Conservation (phyloP, 345 rosid genomes). For the Alliaria petiolata region DNA sequence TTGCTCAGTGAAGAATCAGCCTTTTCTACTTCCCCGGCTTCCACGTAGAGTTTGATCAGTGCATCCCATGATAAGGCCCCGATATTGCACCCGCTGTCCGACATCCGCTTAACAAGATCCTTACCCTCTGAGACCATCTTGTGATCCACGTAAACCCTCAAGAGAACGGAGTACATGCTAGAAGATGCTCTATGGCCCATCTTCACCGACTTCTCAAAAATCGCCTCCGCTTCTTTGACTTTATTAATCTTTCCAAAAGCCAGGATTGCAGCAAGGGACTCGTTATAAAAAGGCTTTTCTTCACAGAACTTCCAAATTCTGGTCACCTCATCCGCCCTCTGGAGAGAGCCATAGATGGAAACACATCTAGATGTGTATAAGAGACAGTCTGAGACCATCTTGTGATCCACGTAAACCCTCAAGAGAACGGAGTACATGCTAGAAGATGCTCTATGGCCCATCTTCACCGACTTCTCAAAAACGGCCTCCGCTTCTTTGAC, state of each 20-base stretch:
- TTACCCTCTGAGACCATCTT: slow-evolving; percentile 75
- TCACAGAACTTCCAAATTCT: slow-evolving; percentile 87
- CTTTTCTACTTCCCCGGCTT: slow-evolving; percentile 76
- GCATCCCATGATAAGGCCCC: slow-evolving; percentile 81
- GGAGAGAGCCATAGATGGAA: slow-evolving; percentile 67
- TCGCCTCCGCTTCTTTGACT: slow-evolving; percentile 75
- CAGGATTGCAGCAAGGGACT: slow-evolving; percentile 59
- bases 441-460: slow-evolving; percentile 41
- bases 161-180: slow-evolving; percentile 45
- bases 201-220: slow-evolving; percentile 44
- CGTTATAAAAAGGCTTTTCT: slow-evolving; percentile 40
- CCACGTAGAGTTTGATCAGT: slow-evolving; percentile 68
- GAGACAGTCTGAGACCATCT: slow-evolving; percentile 42
- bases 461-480: slow-evolving; percentile 43
- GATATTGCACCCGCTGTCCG: slow-evolving; percentile 52
- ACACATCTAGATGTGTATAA: slow-evolving; percentile 31
- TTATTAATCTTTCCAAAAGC: slow-evolving; percentile 77
- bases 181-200: slow-evolving; percentile 43
- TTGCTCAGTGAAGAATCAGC: slow-evolving; percentile 66
- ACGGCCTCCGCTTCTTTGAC: slow-evolving; percentile 77
- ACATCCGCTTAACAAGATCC: slow-evolving; percentile 63
- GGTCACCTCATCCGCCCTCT: slow-evolving; percentile 63
- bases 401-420: slow-evolving; percentile 71
- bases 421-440: slow-evolving; percentile 50
- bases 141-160: slow-evolving; percentile 71